A percentile compares a stretch with the other conserved stretches of the same genome.
phyloP scores from a whole-genome alignment of 2,329 filamentous ascomycete genomes.

The Trichoderma sp. region DNA sequence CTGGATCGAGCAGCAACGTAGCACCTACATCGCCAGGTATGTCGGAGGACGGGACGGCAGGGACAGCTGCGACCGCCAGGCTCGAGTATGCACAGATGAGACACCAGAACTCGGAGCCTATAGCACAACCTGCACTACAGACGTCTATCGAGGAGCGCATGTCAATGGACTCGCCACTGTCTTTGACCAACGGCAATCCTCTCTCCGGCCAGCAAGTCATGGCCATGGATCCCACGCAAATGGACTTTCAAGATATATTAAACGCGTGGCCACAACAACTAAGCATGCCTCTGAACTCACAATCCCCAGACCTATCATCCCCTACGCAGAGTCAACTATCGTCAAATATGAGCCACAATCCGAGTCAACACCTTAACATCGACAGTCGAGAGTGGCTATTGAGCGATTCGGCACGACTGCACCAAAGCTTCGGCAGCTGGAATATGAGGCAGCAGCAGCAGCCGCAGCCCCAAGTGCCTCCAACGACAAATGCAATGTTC shows the following conservation, averaged over 20 bases:
- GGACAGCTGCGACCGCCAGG: conserved; percentile 32
- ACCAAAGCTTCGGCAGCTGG: conserved; percentile 62
- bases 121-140: conserved; percentile 30
- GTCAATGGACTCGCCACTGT: conserved; percentile 28
- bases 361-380: conserved; percentile 41
- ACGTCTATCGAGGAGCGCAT: conserved; percentile 28
- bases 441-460: conserved; percentile 40
- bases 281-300: conserved; percentile 1
- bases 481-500: conserved; percentile 36
- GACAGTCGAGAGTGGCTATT: conserved; percentile 62
- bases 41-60: conserved; percentile 37
- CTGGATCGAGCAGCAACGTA: conserved; percentile 44
- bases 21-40: conserved; percentile 36
- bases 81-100: conserved; percentile 44
- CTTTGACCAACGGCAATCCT: conserved; percentile 1
- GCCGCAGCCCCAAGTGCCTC: conserved; percentile 28
- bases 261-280: conserved; percentile 34
- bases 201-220: conserved; percentile 12
- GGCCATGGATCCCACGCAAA: conserved; percentile 32
- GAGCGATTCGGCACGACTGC: conserved; percentile 61
- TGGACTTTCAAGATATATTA: conserved; percentile 36
- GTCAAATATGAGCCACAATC: conserved; percentile 33
- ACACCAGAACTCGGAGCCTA: conserved; percentile 39
- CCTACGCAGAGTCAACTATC: conserved; percentile 21
- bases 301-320: conserved; percentile 4